Evolutionary conservation across 2,329 filamentous ascomycete species (phyloP).

Genomic region (Claviceps sp.): DNA sequence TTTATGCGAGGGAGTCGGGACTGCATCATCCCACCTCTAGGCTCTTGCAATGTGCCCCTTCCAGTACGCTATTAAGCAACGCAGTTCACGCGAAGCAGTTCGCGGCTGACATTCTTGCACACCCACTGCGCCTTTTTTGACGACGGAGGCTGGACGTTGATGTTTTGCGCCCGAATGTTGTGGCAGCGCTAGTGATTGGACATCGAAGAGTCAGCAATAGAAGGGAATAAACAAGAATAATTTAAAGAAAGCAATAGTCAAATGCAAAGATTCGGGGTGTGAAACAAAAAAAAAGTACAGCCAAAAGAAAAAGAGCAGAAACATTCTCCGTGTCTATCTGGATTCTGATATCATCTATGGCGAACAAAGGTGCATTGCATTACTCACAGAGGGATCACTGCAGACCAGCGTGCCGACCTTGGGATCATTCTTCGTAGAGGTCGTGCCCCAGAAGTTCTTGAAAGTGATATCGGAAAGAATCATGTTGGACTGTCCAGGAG

Average conservation of each 20-base stretch:
- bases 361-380: background rate
- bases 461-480: background rate
- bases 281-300: too few relatives aligned
- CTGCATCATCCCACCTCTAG: background rate
- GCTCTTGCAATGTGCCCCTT: background rate
- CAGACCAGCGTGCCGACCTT: background rate
- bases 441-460: background rate
- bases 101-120: background rate
- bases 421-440: background rate
- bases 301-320: too few relatives aligned
- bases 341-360: too few relatives aligned
- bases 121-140: background rate
- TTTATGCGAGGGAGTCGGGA: too few relatives aligned
- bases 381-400: background rate
- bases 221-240: too few relatives aligned
- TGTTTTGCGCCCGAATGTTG: background rate
- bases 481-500: background rate
- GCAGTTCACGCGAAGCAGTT: background rate
- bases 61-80: too few relatives aligned
- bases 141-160: background rate
- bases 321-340: too few relatives aligned
- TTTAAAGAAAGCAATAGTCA: too few relatives aligned
- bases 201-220: too few relatives aligned
- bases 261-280: too few relatives aligned
- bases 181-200: too few relatives aligned